Evolutionary conservation across 1,139 yeast species (phyloP).

Genomic region (Saccharomyces uvarum): DNA sequence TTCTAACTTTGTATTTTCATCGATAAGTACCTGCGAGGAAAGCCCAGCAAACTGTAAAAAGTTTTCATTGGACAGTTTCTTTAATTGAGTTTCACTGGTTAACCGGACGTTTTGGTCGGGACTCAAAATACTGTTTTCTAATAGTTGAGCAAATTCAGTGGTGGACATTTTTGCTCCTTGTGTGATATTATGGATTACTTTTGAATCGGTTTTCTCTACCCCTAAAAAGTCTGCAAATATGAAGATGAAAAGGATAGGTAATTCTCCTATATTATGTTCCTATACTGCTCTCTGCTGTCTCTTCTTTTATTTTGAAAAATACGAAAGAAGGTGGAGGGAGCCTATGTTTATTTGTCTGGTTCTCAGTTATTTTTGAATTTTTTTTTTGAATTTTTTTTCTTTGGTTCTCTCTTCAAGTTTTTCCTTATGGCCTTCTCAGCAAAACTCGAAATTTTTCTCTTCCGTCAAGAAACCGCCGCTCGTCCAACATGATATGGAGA

Average conservation of each 20-base stretch:
- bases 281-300: not conserved
- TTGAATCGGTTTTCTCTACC: not conserved
- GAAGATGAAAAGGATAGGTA: not conserved
- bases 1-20: constrained; percentile 60
- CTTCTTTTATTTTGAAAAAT: not conserved
- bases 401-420: not conserved
- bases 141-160: constrained; percentile 59
- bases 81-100: constrained; percentile 74
- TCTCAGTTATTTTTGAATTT: not conserved
- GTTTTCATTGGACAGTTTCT: constrained; percentile 64
- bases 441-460: not conserved
- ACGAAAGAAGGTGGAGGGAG: not conserved
- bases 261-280: not conserved
- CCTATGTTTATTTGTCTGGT: not conserved
- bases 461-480: not conserved
- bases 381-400: not conserved
- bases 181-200: not conserved
- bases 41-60: constrained; percentile 66
- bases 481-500: not conserved
- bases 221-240: not conserved
- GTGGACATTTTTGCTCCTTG: constrained; percentile 15
- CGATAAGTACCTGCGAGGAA: constrained; percentile 65
- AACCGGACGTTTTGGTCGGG: constrained; percentile 61
- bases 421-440: not conserved
- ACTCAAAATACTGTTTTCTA: constrained; percentile 70